Percentiles rank a stretch among this genome's conserved stretches.
These are phyloP conservation scores for Fusarium xyrophilum DNA, from an alignment of 2,329 filamentous ascomycete genomes.

Conservation along the genomic window DNA sequence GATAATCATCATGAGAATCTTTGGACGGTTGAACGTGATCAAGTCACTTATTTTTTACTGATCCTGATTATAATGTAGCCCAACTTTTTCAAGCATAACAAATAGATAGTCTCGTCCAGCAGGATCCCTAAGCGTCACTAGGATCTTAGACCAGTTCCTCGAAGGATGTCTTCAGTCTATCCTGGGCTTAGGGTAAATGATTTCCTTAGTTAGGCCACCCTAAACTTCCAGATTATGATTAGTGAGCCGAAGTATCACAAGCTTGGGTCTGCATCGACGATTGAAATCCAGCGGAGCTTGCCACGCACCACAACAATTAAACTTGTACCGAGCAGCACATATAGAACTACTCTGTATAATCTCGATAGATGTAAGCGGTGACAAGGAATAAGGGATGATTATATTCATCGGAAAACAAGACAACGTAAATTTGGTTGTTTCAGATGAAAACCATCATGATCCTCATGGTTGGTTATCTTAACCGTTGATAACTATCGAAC, in stretches of 20 bases:
- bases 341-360: background rate
- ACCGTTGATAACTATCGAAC: constrained; percentile 7
- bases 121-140: background rate
- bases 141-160: background rate
- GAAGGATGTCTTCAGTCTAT: background rate
- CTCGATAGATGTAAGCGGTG: background rate
- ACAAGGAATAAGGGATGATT: constrained; percentile 1
- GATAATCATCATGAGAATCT: background rate
- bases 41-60: background rate
- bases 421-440: constrained; percentile 25
- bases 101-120: background rate
- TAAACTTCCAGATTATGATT: background rate
- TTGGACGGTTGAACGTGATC: background rate
- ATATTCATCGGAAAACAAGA: background rate
- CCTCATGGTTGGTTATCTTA: constrained; percentile 1
- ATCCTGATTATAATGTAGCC: background rate
- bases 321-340: background rate
- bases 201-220: background rate
- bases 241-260: background rate
- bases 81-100: background rate
- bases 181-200: background rate
- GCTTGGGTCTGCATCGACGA: constrained; percentile 6
- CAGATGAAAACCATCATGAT: constrained; percentile 1
- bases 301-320: background rate
- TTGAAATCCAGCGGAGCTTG: constrained; percentile 10